Conservation (phyloP, 2,329 filamentous ascomycete species). For the Curvularia spicifera region DNA sequence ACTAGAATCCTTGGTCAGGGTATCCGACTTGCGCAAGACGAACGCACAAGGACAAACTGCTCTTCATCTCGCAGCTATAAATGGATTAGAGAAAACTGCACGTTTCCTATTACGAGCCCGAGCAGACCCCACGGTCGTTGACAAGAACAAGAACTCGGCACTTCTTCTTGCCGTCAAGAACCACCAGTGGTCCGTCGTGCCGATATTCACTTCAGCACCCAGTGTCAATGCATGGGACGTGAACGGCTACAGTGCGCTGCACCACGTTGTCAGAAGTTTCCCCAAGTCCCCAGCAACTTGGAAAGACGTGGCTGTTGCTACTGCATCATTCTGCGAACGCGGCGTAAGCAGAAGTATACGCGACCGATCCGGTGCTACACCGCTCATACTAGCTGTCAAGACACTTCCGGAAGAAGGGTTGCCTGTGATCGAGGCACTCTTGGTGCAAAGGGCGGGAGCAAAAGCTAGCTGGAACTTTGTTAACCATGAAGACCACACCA, state of each 20-base stretch:
- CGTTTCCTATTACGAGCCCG: conserved; percentile 31
- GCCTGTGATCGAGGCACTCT: conserved; percentile 34
- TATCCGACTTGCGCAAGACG: conserved; percentile 28
- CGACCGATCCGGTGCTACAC: conserved; percentile 42
- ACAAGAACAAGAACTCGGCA: conserved; percentile 36
- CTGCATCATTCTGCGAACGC: conserved; percentile 37
- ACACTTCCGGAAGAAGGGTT: conserved; percentile 39
- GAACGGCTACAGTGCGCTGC: conserved; percentile 41
- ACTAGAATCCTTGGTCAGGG: conserved; percentile 33
- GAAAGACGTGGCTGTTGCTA: conserved; percentile 35
- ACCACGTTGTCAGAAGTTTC: conserved; percentile 35
- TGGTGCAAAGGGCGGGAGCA: conserved; percentile 26
- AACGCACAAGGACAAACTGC: conserved; percentile 29
- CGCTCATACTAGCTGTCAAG: conserved; percentile 43
- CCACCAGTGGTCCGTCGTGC: conserved; percentile 39
- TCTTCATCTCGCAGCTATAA: conserved; percentile 40
- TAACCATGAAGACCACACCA: conserved; percentile 41
- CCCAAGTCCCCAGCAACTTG: conserved; percentile 34
- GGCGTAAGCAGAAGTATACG: conserved; percentile 44
- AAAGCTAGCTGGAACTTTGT: conserved; percentile 37
- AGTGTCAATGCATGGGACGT: conserved; percentile 44
- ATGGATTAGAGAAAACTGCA: conserved; percentile 32
- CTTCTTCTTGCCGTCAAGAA: conserved; percentile 39
- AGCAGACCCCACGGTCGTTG: conserved; percentile 31
- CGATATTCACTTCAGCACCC: conserved; percentile 36